phyloP scores from a whole-genome alignment of 1,284 basidiomycete genomes.

The Pterula multifida region DNA sequence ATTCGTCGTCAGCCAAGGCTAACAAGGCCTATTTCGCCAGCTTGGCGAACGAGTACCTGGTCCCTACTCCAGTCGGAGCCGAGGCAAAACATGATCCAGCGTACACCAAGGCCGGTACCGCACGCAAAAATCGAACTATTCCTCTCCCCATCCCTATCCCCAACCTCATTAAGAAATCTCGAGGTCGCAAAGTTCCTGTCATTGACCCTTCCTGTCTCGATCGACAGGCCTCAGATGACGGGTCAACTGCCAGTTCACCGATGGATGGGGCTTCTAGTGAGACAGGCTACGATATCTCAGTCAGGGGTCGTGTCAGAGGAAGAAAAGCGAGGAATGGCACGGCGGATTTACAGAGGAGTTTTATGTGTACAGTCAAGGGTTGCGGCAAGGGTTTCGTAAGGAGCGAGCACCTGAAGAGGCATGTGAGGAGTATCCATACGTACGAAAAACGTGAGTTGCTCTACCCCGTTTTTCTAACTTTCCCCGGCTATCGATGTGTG shows the following conservation, averaged over 20 bases:
- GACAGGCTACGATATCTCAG: neutral
- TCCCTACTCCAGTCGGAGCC: too few species aligned
- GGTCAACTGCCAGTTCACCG: neutral
- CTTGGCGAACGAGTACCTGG: too few species aligned
- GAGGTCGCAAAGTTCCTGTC: neutral
- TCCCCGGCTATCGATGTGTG: too few species aligned
- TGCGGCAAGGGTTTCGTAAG: conserved; percentile 73
- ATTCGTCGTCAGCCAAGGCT: neutral
- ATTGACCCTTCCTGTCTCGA: neutral
- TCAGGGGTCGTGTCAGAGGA: neutral
- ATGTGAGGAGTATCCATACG: conserved; percentile 70
- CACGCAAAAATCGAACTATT: neutral
- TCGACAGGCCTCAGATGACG: neutral
- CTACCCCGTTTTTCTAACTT: conserved; percentile 6
- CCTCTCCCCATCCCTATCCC: neutral
- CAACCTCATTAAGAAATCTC: neutral
- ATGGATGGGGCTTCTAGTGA: neutral
- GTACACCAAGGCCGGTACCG: neutral
- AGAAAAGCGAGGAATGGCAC: neutral
- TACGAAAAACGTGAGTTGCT: conserved; percentile 70
- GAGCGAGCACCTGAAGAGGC: conserved; percentile 70
- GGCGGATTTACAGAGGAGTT: conserved; percentile 28
- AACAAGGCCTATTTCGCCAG: too few species aligned
- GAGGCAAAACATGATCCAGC: neutral
- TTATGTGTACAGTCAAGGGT: conserved; percentile 59